Evolutionary conservation across 1,284 basidiomycete genomes (phyloP), one percentile per base, ranked within the genome.

Genomic region (Phylloboletellus chloephorus): DNA sequence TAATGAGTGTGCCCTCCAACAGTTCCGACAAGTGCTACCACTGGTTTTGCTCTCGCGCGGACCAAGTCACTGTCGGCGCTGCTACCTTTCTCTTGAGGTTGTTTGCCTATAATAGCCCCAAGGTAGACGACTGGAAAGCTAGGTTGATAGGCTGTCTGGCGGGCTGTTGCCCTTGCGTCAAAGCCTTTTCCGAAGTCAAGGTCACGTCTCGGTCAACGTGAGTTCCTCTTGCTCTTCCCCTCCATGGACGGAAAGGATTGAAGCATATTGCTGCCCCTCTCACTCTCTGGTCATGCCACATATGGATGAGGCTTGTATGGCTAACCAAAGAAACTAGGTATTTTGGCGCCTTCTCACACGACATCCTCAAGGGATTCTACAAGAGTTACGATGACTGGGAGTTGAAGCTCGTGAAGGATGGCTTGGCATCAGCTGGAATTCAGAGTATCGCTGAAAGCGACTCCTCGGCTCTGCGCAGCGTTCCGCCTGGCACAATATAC

Each of bases 11-110:
- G 0, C 59, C 61, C 4, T 56, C 66, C 34, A 56, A 58, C 33
- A 51, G 58, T 24, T 53, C 57, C 10, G 67, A 72, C 50, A 68
- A 69, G 21, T 51, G 53, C 29, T 47, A 72, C 32, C 86, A 89
- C 52, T 88, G 86, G 85, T 88, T 83, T 54, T 89, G 86, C 56
- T 57, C 64, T 30, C 67, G 68, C 28, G 82, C 81, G 2, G 64
- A 73, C 37, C 52, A 66, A 13, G 63, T 74, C 26, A 74, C 74
- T 0, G 57, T 70, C 5, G 78, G 74, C 39, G 76, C 81, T 2
- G 87, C 90, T 0, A 80, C 77, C 0, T 94, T 89, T 65, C 72
- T 89, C 35, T 68, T 92, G 37, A 76, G 88, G 46, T 63, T 93
- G 31, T 83, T 86, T 54, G 89, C 89, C 4, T 93, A 89, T 52